Conservation (phyloP, 2,329 filamentous ascomycete species). For the Fusarium anguioides region DNA sequence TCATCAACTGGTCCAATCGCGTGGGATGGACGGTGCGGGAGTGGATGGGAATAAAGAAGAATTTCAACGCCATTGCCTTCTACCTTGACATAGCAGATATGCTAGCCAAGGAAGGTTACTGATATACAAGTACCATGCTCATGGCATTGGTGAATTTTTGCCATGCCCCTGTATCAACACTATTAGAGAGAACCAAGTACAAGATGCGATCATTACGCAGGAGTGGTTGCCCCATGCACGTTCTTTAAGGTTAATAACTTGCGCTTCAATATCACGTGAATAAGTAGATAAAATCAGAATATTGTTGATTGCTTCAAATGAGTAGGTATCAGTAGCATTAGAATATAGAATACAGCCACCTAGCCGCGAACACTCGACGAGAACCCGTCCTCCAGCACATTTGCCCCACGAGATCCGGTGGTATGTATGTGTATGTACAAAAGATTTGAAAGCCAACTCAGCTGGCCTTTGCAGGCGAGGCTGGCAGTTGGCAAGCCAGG, state of each 20-base stretch:
- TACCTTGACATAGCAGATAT: slow-evolving; percentile 75
- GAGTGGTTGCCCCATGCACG: background rate
- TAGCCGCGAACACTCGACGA: slow-evolving; percentile 47
- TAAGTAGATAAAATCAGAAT: background rate
- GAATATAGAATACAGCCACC: slow-evolving; percentile 48
- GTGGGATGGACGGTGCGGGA: slow-evolving; percentile 65
- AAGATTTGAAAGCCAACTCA: slow-evolving; percentile 30
- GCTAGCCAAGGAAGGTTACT: slow-evolving; percentile 73
- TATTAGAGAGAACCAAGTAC: background rate
- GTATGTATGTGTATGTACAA: slow-evolving; percentile 43
- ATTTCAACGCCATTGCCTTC: slow-evolving; percentile 75
- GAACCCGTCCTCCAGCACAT: slow-evolving; percentile 47
- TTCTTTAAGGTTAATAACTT: background rate
- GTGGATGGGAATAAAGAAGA: slow-evolving; percentile 64
- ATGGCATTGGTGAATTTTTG: background rate
- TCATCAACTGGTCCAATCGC: slow-evolving; percentile 76
- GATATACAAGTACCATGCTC: slow-evolving; percentile 13
- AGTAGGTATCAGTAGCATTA: slow-evolving; percentile 52
- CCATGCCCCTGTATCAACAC: background rate
- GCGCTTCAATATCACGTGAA: background rate
- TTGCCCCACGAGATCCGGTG: slow-evolving; percentile 41
- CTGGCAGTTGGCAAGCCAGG: slow-evolving; percentile 28
- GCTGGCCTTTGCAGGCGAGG: slow-evolving; percentile 10
- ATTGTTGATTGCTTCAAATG: slow-evolving; percentile 44
- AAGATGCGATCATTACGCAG: background rate